Base-by-base conservation (phyloP, 1,284 basidiomycete genomes). In the Porogramme epimiltina region DNA sequence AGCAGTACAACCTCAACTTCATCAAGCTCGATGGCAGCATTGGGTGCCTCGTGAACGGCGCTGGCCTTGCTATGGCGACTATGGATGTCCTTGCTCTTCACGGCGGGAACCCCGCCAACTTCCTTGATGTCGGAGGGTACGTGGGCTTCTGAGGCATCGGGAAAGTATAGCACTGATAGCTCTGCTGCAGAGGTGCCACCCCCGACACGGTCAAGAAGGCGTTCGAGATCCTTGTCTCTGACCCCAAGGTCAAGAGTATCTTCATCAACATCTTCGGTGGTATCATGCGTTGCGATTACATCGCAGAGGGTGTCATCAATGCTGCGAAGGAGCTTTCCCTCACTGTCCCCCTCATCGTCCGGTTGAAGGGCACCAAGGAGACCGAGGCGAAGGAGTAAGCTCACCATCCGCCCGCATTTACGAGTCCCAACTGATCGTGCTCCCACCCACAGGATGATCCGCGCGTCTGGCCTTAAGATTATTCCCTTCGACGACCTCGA, bases 191-290 rank as follows among this genome's bases (percentile, higher is more conserved):
- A 71, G 94, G 96, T 65, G 97, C 97, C 41, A 98, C 95, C 6
- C 95, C 97, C 31, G 93, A 97, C 65, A 97, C 96, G 10, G 97
- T 99, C 63, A 99, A 99, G 82, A 98, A 96, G 74, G 97, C 97
- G 3, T 99, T 99, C 66, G 95, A 98, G 74, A 91, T 99, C 59
- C 81, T 99, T 37, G 79, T 98, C 39, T 77, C 85, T 53, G 94
- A 98, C 65, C 86, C 89, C 58, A 90, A 93, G 67, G 96, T 99
- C 64, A 95, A 95, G 80, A 93, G 92, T 53, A 99, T 99, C 69
- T 98, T 99, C 74, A 97, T 99, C 74, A 99, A 99, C 79, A 95
- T 96, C 71, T 95, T 92, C 64, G 89, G 89, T 62, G 89, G 87
- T 69, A 99, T 98, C 76, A 99, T 99, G 94, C 88, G 96, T 66